These are phyloP conservation scores for Myriosclerotinia scirpicola DNA, from an alignment of 2,329 filamentous ascomycete genomes.

Conservation along the genomic window DNA sequence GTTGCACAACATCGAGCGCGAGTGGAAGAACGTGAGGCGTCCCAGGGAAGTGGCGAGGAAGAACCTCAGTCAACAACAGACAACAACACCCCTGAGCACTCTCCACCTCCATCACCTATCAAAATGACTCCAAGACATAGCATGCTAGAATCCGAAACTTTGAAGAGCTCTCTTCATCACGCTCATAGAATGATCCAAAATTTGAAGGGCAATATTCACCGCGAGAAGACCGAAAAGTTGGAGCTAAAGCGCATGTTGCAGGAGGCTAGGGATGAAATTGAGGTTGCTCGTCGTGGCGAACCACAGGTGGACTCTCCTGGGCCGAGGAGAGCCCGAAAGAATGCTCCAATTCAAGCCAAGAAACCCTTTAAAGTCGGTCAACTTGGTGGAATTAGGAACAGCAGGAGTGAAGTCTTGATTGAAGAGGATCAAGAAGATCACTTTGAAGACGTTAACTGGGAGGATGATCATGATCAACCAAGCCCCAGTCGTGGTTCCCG, in stretches of 20 bases:
- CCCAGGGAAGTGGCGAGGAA: slow-evolving; percentile 59
- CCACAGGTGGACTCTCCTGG: slow-evolving; percentile 44
- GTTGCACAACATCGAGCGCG: slow-evolving; percentile 72
- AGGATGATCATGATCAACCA: slow-evolving; percentile 65
- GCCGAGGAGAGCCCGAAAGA: slow-evolving; percentile 63
- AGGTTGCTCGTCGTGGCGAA: slow-evolving; percentile 57
- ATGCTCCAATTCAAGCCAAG: slow-evolving; percentile 69
- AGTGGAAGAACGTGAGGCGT: slow-evolving; percentile 61
- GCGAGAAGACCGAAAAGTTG: slow-evolving; percentile 97
- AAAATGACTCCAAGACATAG: slow-evolving; percentile 90
- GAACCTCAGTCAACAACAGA: slow-evolving; percentile 65
- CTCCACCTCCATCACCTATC: slow-evolving; percentile 83
- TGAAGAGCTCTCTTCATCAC: slow-evolving; percentile 91
- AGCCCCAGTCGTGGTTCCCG: slow-evolving; percentile 55
- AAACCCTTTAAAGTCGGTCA: slow-evolving; percentile 72
- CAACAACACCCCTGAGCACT: slow-evolving; percentile 79
- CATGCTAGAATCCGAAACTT: slow-evolving; percentile 89
- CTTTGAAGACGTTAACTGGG: slow-evolving; percentile 82
- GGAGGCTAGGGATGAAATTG: slow-evolving; percentile 90
- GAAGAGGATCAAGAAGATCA: slow-evolving; percentile 15
- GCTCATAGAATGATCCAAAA: slow-evolving; percentile 97
- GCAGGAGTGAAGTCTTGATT: slow-evolving; percentile 71
- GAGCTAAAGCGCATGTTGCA: slow-evolving; percentile 94
- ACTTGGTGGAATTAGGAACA: slow-evolving; percentile 72
- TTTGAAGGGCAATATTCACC: slow-evolving; percentile 89